Conservation (phyloP, 208 protist genomes). For the Jaenimonas drosophilae region DNA sequence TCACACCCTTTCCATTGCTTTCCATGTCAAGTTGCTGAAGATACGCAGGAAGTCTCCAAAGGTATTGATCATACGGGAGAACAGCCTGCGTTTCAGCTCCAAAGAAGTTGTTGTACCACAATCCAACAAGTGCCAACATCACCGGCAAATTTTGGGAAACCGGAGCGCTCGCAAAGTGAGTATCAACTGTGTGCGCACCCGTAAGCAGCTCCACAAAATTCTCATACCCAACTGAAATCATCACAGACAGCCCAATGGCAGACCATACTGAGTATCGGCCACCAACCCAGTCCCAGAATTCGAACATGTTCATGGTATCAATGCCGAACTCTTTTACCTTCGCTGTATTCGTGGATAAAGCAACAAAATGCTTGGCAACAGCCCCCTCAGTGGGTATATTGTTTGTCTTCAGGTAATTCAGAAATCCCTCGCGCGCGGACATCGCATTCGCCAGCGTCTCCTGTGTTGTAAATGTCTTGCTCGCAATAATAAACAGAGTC, state of each 20-base stretch:
- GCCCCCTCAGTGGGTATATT: conserved; percentile 29
- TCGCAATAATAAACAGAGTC: conserved; percentile 95
- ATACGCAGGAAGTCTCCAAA: conserved; percentile 94
- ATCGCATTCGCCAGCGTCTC: conserved; percentile 96
- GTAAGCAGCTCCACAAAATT: conserved; percentile 92
- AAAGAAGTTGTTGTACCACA: conserved; percentile 98
- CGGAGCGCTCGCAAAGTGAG: conserved; percentile 63
- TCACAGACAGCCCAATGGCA: conserved; percentile 94
- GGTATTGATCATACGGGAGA: conserved; percentile 97
- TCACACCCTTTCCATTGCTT: conserved; percentile 94
- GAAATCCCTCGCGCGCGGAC: conserved; percentile 82
- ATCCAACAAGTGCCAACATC: conserved; percentile 90
- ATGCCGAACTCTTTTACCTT: conserved; percentile 93
- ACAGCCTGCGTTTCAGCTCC: conserved; percentile 92
- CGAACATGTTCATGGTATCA: conserved; percentile 95
- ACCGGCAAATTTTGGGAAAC: conserved; percentile 88
- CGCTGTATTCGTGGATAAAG: conserved; percentile 92
- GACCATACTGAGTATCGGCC: conserved; percentile 97
- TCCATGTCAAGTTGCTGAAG: conserved; percentile 98
- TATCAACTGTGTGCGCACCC: conserved; percentile 80
- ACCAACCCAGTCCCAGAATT: conserved; percentile 98
- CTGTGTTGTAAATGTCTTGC: conserved; percentile 97
- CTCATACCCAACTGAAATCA: conserved; percentile 92
- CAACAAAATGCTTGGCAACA: conserved; percentile 96
- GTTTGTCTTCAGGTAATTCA: conserved; percentile 42